A percentile compares a stretch with the other conserved stretches of the same genome.
phyloP scores from a whole-genome alignment of 106 monocot genomes.

The Hemerocallis citrina region DNA sequence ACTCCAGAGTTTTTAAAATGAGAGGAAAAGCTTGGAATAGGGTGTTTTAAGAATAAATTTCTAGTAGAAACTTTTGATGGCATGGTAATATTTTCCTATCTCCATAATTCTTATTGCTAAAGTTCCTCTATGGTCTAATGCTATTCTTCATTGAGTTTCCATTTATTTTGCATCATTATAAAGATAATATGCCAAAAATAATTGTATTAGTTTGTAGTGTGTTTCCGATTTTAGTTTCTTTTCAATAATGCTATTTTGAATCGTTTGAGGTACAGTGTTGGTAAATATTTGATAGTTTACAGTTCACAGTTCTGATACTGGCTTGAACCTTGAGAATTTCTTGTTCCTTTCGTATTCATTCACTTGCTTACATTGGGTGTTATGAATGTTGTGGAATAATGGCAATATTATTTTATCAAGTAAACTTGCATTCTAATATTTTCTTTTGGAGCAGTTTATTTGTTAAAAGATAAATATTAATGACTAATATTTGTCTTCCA shows the following conservation, averaged over 20 bases:
- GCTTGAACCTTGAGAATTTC: not conserved
- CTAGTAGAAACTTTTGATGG: too few species aligned
- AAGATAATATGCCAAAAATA: not conserved
- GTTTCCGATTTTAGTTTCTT: too few species aligned
- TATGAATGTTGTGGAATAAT: not conserved
- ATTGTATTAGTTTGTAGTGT: not conserved
- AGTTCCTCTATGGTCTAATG: too few species aligned
- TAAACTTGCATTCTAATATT: not conserved
- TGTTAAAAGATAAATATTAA: not conserved
- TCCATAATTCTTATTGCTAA: too few species aligned
- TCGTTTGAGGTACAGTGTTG: not conserved
- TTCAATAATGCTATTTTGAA: not conserved
- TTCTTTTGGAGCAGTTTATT: not conserved
- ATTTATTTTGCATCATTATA: not conserved
- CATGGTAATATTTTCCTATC: too few species aligned
- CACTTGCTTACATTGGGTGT: not conserved
- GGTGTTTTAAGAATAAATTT: too few species aligned
- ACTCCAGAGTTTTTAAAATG: too few species aligned
- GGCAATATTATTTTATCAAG: not conserved
- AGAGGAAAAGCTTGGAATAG: not conserved
- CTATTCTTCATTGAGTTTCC: too few species aligned
- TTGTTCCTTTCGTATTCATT: not conserved
- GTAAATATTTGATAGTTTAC: not conserved
- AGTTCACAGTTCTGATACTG: not conserved
- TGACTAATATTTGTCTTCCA: slow-evolving; percentile 24